Percentiles rank a stretch among this genome's conserved stretches.
Evolutionary conservation across 1,284 basidiomycete genomes (phyloP).

Genomic region (Prillingera fragicola): DNA sequence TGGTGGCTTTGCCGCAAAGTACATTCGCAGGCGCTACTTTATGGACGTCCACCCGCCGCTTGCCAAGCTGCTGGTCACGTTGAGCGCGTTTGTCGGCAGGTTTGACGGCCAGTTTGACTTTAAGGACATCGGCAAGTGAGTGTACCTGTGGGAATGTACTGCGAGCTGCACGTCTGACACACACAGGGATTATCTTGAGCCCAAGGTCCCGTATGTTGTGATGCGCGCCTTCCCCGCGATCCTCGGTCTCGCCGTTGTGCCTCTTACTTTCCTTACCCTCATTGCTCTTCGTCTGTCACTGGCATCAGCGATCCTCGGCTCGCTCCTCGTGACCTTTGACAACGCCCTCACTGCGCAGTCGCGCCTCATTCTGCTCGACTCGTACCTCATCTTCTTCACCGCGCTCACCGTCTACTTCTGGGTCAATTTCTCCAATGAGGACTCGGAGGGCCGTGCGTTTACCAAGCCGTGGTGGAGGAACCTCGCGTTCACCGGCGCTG

Average conservation of each 20-base stretch:
- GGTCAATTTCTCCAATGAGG: slow-evolving; percentile 85
- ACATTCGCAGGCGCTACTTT: slow-evolving; percentile 88
- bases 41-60: slow-evolving; percentile 97
- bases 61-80: slow-evolving; percentile 89
- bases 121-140: slow-evolving; percentile 90
- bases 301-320: slow-evolving; percentile 81
- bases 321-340: slow-evolving; percentile 90
- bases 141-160: slow-evolving; percentile 12
- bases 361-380: slow-evolving; percentile 93
- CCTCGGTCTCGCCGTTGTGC: slow-evolving; percentile 85
- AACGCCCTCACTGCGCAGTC: slow-evolving; percentile 95
- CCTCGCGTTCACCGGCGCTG: slow-evolving; percentile 80
- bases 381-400: slow-evolving; percentile 95
- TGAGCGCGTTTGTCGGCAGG: slow-evolving; percentile 81
- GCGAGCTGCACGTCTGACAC: neutral
- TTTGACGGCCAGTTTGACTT: slow-evolving; percentile 95
- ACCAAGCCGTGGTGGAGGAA: slow-evolving; percentile 86
- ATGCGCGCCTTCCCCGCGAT: slow-evolving; percentile 90
- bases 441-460: slow-evolving; percentile 63
- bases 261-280: slow-evolving; percentile 87
- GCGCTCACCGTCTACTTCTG: slow-evolving; percentile 82
- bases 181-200: slow-evolving; percentile 63
- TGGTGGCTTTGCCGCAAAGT: slow-evolving; percentile 85
- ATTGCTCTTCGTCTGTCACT: slow-evolving; percentile 84
- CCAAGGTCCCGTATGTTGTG: slow-evolving; percentile 82